These are phyloP conservation scores for Monascus purpureus DNA, from an alignment of 495 filamentous ascomycete genomes.

Conservation along the genomic window DNA sequence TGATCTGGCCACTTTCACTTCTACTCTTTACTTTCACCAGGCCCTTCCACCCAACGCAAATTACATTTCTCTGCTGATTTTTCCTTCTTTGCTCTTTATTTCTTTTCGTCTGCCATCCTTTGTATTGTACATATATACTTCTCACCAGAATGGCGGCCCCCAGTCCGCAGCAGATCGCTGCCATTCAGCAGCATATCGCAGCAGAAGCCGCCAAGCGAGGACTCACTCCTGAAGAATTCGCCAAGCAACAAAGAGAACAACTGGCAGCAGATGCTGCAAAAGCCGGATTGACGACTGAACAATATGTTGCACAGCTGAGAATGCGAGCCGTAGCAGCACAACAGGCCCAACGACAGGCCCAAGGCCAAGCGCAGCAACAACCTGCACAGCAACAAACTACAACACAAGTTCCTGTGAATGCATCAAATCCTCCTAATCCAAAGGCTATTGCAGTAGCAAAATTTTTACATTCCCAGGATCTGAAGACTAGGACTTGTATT, in stretches of 20 bases:
- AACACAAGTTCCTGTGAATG: conserved; percentile 41
- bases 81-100: conserved; percentile 1
- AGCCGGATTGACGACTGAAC: conserved; percentile 44
- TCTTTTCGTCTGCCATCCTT: no score
- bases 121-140: no score
- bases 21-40: no score
- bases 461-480: conserved; percentile 68
- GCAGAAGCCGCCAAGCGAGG: conserved; percentile 60
- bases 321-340: conserved; percentile 45
- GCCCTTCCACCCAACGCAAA: no score
- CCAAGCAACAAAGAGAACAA: conserved; percentile 41
- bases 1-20: no score
- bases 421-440: conserved; percentile 65
- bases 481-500: conserved; percentile 87
- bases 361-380: conserved; percentile 16
- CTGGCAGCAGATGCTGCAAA: conserved; percentile 51
- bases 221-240: conserved; percentile 62
- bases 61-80: no score
- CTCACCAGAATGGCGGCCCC: conserved; percentile 28
- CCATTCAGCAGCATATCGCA: conserved; percentile 74
- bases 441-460: conserved; percentile 80
- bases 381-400: conserved; percentile 23
- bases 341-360: conserved; percentile 31
- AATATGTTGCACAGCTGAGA: conserved; percentile 52
- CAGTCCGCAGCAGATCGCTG: conserved; percentile 62